These are phyloP conservation scores for Wallacemonas sp. DNA, from an alignment of 208 protist genomes.

Conservation along the genomic window DNA sequence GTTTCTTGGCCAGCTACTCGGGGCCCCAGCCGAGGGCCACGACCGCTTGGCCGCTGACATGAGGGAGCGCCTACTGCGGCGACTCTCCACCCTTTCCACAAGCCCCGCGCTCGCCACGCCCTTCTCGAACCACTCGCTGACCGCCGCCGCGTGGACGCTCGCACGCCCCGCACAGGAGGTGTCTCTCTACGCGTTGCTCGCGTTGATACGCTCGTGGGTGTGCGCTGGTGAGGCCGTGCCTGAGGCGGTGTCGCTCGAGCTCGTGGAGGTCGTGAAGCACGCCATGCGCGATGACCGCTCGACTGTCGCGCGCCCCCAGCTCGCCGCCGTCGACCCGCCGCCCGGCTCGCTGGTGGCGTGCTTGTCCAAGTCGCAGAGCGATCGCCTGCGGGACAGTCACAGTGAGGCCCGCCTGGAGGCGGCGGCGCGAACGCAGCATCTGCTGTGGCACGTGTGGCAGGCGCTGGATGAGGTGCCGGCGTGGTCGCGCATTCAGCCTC, in stretches of 20 bases:
- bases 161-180: no score
- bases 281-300: no score
- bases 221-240: slow-evolving; percentile 23
- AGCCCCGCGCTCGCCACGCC: no score
- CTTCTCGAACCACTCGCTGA: no score
- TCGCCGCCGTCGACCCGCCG: not conserved
- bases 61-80: no score
- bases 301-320: no score
- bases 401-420: not conserved
- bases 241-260: slow-evolving; percentile 30
- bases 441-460: slow-evolving; percentile 16
- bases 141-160: no score
- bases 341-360: not conserved
- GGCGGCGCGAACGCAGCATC: not conserved
- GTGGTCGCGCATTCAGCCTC: slow-evolving; percentile 22
- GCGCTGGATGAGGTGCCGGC: slow-evolving; percentile 11
- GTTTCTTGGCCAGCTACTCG: no score
- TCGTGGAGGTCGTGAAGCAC: slow-evolving; percentile 53
- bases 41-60: no score
- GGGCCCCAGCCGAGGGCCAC: no score
- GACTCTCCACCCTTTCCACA: no score
- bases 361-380: slow-evolving; percentile 7
- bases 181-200: not conserved
- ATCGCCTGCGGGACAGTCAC: slow-evolving; percentile 3
- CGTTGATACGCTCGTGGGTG: slow-evolving; percentile 13